Percentiles rank a stretch among this genome's conserved stretches.
These are phyloP conservation scores for Pseudoturritis turrita DNA, from an alignment of 345 rosid genomes.

Conservation along the genomic window DNA sequence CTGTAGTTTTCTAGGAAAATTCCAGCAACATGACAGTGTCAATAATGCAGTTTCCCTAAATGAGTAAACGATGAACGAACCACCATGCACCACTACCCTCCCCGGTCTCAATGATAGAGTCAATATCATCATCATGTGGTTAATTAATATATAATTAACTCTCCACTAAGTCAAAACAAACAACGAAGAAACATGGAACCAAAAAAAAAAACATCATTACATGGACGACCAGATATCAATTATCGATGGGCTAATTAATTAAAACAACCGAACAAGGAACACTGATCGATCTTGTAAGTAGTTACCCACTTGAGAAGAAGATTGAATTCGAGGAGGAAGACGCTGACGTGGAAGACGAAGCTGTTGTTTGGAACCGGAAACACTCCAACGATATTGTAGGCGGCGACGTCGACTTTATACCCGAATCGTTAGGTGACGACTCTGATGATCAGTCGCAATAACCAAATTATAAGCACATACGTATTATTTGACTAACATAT, in stretches of 20 bases:
- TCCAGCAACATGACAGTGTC: slow-evolving; percentile 18
- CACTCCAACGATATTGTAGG: slow-evolving; percentile 75
- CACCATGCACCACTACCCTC: slow-evolving; percentile 16
- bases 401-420: slow-evolving; percentile 52
- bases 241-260: neutral
- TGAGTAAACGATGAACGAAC: slow-evolving; percentile 36
- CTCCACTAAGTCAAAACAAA: no score
- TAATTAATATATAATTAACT: no score
- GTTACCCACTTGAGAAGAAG: slow-evolving; percentile 58
- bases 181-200: no score
- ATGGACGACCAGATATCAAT: neutral
- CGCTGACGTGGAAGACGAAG: slow-evolving; percentile 49
- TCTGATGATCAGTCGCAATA: slow-evolving; percentile 26
- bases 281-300: no score
- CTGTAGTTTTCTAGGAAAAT: slow-evolving; percentile 15
- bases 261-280: neutral
- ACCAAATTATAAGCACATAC: neutral
- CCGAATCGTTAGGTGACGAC: slow-evolving; percentile 64
- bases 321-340: slow-evolving; percentile 55
- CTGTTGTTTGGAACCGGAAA: slow-evolving; percentile 56
- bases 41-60: slow-evolving; percentile 28
- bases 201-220: neutral
- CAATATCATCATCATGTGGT: no score
- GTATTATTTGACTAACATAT: neutral
- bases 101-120: neutral